These are phyloP conservation scores for Fusarium verrucosum DNA, from an alignment of 2,329 filamentous ascomycete genomes.

Conservation along the genomic window DNA sequence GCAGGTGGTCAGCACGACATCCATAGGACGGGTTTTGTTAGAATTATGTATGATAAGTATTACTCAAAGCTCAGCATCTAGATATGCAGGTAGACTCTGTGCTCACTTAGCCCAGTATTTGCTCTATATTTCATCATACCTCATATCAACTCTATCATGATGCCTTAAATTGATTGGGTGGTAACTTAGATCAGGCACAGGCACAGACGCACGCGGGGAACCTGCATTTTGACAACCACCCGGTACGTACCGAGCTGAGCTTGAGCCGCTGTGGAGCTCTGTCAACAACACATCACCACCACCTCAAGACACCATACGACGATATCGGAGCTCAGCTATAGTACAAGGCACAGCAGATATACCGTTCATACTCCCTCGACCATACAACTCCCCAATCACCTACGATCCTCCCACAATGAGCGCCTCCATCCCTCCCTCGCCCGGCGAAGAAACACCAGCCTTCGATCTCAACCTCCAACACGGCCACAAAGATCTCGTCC, in stretches of 20 bases:
- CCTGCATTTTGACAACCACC: slow-evolving; percentile 27
- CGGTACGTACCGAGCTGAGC: slow-evolving; percentile 34
- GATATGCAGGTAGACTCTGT: fast-evolving
- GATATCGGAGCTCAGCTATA: slow-evolving; percentile 10
- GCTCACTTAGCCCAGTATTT: neutral
- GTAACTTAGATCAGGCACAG: neutral
- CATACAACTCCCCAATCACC: neutral
- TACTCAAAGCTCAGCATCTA: too few relatives aligned
- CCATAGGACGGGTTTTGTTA: too few relatives aligned
- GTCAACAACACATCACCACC: slow-evolving; percentile 38
- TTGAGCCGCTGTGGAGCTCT: slow-evolving; percentile 41
- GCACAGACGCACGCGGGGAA: slow-evolving; percentile 23
- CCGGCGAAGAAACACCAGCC: slow-evolving; percentile 56
- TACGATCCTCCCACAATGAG: slow-evolving; percentile 40
- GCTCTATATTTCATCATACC: neutral
- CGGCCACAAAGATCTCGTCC: slow-evolving; percentile 81
- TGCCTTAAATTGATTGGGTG: slow-evolving; percentile 9
- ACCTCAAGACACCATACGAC: slow-evolving; percentile 17
- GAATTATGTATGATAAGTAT: too few relatives aligned
- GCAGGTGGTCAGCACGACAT: too few relatives aligned
- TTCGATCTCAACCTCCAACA: slow-evolving; percentile 73
- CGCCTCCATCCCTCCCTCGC: slow-evolving; percentile 48
- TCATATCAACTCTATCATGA: neutral
- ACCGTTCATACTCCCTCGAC: neutral
- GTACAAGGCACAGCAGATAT: neutral